Base-by-base conservation (phyloP, 495 filamentous ascomycete species). In the Pyrenula massariospora region DNA sequence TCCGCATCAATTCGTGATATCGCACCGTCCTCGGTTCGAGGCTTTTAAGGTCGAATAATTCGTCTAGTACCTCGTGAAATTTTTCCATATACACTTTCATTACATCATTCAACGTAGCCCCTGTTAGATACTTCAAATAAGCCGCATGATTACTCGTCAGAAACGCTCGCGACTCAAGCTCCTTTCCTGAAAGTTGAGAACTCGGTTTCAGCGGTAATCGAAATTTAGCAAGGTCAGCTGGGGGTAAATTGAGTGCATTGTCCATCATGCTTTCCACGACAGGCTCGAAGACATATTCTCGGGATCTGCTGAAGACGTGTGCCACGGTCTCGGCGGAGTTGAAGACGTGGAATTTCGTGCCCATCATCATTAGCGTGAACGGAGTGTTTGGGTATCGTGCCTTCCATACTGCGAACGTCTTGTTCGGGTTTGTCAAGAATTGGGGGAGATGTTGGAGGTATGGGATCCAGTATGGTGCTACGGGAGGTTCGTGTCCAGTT, bases 281-380 rank as follows among this genome's bases (percentile, higher is more conserved):
- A 12, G 56, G 56, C 12, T 57, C 21, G 25, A 52, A 57, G n/a
- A 57, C 20, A 31, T 25, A 57, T 2, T 52, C 50, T 21, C 56
- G 56, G n/a, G 49, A 24, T 5, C 42, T 51, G 10, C 22, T 57
- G 24, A 57, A 57, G 25, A 57, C 50, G 42, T 24, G 25, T 19
- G 50, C 25, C 12, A 57, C 19, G 3, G 49, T 51, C 24, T 57
- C 56, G 10, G 56, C 25, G 15, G 56, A 57, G 50, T 25, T 54
- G 31, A 52, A 57, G 2, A 57, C 51, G 24, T 57, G 56, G 48
- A 57, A 57, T 25, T 57, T 57, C 11, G 48, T 25, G 31, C 56
- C 56, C n/a, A 52, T 23, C 49, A 57, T 52, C 12, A 54, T 23
- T 3, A 57, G 24, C 5, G 56, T 54, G 25, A 57, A 57, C 2